Percentiles rank a stretch among this genome's conserved stretches.
Conservation (phyloP, 1,284 basidiomycete species). For the Lignosus rhinocerotis region DNA sequence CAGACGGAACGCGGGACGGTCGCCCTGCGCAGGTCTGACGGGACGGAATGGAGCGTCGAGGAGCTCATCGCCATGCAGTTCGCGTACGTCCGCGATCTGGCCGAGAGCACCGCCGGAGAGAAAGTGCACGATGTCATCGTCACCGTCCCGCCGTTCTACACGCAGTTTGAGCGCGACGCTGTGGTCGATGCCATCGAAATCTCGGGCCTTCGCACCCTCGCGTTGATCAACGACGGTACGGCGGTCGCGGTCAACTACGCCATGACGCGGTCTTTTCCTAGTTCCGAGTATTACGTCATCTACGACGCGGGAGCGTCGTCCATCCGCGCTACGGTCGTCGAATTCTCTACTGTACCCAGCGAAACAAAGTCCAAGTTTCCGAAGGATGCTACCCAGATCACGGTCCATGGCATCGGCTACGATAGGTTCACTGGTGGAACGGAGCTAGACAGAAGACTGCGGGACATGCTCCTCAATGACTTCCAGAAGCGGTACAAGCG, state of each 20-base stretch:
- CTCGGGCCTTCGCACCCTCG: slow-evolving; percentile 81
- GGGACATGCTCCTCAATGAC: slow-evolving; percentile 77
- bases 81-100: slow-evolving; percentile 86
- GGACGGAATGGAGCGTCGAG: slow-evolving; percentile 80
- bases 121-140: slow-evolving; percentile 80
- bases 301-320: slow-evolving; percentile 93
- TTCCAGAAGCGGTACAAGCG: slow-evolving; percentile 73
- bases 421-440: slow-evolving; percentile 80
- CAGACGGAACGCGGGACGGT: slow-evolving; percentile 65
- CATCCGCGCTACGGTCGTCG: slow-evolving; percentile 85
- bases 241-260: slow-evolving; percentile 95
- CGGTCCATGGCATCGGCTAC: slow-evolving; percentile 79
- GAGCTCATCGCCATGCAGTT: slow-evolving; percentile 96
- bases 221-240: slow-evolving; percentile 91
- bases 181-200: slow-evolving; percentile 60
- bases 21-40: slow-evolving; percentile 54
- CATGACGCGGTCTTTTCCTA: slow-evolving; percentile 87
- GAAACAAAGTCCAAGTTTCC: slow-evolving; percentile 49
- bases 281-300: slow-evolving; percentile 85
- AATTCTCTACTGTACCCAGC: slow-evolving; percentile 62
- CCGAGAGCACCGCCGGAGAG: slow-evolving; percentile 78
- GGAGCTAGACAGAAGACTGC: slow-evolving; percentile 81
- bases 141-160: slow-evolving; percentile 86
- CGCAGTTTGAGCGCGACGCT: slow-evolving; percentile 86
- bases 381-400: slow-evolving; percentile 72